Evolutionary conservation across 2,329 filamentous ascomycete genomes (phyloP).

Genomic region (Alternaria sp.): DNA sequence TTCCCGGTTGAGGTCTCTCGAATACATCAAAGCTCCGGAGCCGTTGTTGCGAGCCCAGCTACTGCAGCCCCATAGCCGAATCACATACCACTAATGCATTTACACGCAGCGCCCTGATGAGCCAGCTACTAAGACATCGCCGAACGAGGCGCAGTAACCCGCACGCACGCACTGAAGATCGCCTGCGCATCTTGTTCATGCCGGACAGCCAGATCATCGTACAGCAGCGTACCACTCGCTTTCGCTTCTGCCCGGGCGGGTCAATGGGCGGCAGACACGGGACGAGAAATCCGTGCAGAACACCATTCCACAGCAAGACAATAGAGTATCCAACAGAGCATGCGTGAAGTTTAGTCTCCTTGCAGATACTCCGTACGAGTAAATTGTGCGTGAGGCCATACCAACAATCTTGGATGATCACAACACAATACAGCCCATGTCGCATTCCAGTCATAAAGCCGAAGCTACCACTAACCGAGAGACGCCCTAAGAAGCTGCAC

Average conservation of each 20-base stretch:
- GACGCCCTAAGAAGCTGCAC: constrained; percentile 4
- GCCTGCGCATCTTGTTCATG: constrained; percentile 14
- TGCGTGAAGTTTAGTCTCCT: not conserved
- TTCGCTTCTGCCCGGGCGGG: constrained; percentile 10
- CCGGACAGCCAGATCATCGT: not conserved
- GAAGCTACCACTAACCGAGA: constrained; percentile 8
- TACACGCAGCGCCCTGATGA: constrained; percentile 6
- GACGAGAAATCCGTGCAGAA: not conserved
- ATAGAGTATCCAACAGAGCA: not conserved
- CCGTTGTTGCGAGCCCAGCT: constrained; percentile 19
- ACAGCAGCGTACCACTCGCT: constrained; percentile 1
- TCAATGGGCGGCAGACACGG: not conserved
- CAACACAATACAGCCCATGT: constrained; percentile 9
- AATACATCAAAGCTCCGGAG: constrained; percentile 14
- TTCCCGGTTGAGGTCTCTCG: not conserved
- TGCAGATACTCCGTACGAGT: not conserved
- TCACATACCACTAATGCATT: constrained; percentile 18
- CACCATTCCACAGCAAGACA: not conserved
- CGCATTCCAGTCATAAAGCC: constrained; percentile 10
- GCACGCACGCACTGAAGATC: constrained; percentile 10
- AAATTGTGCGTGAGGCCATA: not conserved
- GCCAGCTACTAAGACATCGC: constrained; percentile 6
- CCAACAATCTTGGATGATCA: not conserved
- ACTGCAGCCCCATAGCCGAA: constrained; percentile 15
- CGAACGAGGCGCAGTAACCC: constrained; percentile 5